These are phyloP conservation scores for Boletus subcaerulescens DNA, from an alignment of 768 basidiomycete genomes.

Conservation along the genomic window DNA sequence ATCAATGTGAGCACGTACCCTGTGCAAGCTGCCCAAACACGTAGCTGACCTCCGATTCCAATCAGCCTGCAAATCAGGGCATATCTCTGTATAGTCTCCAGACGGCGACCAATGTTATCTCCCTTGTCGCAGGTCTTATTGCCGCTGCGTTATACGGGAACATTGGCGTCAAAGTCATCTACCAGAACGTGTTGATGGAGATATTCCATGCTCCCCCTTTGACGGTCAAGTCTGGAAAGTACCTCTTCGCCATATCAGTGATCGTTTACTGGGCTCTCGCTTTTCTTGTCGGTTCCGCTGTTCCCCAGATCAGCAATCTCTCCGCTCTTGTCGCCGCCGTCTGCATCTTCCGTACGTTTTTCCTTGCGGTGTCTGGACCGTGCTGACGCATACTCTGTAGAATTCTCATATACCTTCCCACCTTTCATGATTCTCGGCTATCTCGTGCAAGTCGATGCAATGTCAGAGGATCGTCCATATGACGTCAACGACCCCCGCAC, in stretches of 20 bases:
- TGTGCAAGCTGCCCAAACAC: not conserved
- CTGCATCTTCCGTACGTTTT: slow-evolving; percentile 48
- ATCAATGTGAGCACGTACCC: slow-evolving; percentile 20
- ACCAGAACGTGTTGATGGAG: slow-evolving; percentile 52
- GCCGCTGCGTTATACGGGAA: slow-evolving; percentile 65
- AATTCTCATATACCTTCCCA: slow-evolving; percentile 40
- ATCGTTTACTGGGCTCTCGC: slow-evolving; percentile 34
- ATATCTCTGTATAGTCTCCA: slow-evolving; percentile 32
- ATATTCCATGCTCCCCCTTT: slow-evolving; percentile 50
- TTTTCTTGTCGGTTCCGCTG: slow-evolving; percentile 55
- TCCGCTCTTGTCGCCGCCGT: slow-evolving; percentile 53
- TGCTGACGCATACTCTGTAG: slow-evolving; percentile 34
- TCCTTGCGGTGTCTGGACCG: slow-evolving; percentile 33
- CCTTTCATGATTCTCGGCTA: slow-evolving; percentile 36
- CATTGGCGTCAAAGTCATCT: slow-evolving; percentile 59
- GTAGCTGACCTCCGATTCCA: not conserved
- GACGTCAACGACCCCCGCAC: slow-evolving; percentile 26
- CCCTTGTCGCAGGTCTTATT: slow-evolving; percentile 51
- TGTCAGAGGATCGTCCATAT: slow-evolving; percentile 20
- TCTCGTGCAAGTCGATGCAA: slow-evolving; percentile 27
- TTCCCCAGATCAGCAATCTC: slow-evolving; percentile 58
- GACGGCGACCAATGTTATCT: slow-evolving; percentile 40
- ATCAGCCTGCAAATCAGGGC: slow-evolving; percentile 34
- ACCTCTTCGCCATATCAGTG: slow-evolving; percentile 24
- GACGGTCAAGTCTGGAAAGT: slow-evolving; percentile 35